Evolutionary conservation across 129 eudicot genomes (phyloP).

Genomic region (Daucus carota): DNA sequence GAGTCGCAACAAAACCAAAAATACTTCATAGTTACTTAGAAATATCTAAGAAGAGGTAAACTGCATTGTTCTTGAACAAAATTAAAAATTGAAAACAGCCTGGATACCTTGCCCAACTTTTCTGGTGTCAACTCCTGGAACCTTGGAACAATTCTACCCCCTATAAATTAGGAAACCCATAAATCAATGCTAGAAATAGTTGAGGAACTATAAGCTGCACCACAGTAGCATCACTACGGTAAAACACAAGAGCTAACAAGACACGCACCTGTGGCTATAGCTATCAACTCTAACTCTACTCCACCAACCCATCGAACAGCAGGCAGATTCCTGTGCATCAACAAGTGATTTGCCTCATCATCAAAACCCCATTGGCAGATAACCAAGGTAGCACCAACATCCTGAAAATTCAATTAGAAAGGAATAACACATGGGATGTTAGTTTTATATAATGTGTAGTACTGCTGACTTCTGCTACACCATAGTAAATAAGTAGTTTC

Average conservation of each 20-base stretch:
- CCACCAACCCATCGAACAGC: slow-evolving; percentile 99
- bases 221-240: slow-evolving; percentile 3
- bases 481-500: not conserved
- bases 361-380: slow-evolving; percentile 99
- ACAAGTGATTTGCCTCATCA: slow-evolving; percentile 95
- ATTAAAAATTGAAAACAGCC: too few species aligned
- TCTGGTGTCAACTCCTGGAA: slow-evolving; percentile 96
- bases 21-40: not conserved
- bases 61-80: not conserved
- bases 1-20: not conserved
- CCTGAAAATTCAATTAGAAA: slow-evolving; percentile 35
- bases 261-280: slow-evolving; percentile 86
- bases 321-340: slow-evolving; percentile 94
- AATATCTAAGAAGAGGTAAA: not conserved
- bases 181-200: not conserved
- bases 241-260: not conserved
- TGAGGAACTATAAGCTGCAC: not conserved
- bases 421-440: not conserved
- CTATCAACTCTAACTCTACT: slow-evolving; percentile 93
- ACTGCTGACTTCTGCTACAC: not conserved
- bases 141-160: slow-evolving; percentile 99
- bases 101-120: slow-evolving; percentile 76
- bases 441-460: not conserved
- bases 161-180: slow-evolving; percentile 20
- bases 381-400: slow-evolving; percentile 97